Base-by-base conservation (phyloP, 805 yeast genomes). In the Ogataea trehalophila region DNA sequence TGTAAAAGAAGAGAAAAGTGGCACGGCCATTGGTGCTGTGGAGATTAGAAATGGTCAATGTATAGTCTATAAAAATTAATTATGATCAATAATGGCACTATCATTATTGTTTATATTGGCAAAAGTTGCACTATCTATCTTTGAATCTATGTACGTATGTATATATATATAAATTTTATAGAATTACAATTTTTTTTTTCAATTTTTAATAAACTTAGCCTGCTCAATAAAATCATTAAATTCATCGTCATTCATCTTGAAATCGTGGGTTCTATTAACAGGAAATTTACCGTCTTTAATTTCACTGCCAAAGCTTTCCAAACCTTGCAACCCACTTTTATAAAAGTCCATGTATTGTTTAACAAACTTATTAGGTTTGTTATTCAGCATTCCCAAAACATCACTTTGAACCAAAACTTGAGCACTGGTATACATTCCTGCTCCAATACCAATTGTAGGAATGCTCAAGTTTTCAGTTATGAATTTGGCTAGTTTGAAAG, bases 391-490 rank as follows among this genome's bases (percentile, higher is more conserved):
- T 1, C 97, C 97, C 33, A 92, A 69, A 67, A 87, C 59, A 62
- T 92, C 99, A 4, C 87, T 79, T 64, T 86, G 82, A 0, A 92
- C 99, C 36, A 92, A 73, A 1, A 92, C 96, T 65, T 94, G 98
- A 0, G 96, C 98, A 34, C 87, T 79, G 8, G 92, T 84, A 8
- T 69, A 69, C 20, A 81, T 78, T 0, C 99, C 98, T 0, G 98
- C 97, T 5, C 99, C 99, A 42, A 92, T 92, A 4, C 99, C 99
- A 54, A 92, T 90, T 1, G 95, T 87, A 0, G 98, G 97, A 1
- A 92, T 72, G 1, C 62, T 43, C 33, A 90, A 62, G 14, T 71
- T 68, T 2, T 72, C 62, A 0, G 97, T 86, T 29, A 94, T 79
- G 47, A 71, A 69, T 39, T 71, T 63, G 0, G 92, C 92, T 13